These are phyloP conservation scores for Botrytis paeoniae DNA, from an alignment of 2,329 filamentous ascomycete species.

Conservation along the genomic window DNA sequence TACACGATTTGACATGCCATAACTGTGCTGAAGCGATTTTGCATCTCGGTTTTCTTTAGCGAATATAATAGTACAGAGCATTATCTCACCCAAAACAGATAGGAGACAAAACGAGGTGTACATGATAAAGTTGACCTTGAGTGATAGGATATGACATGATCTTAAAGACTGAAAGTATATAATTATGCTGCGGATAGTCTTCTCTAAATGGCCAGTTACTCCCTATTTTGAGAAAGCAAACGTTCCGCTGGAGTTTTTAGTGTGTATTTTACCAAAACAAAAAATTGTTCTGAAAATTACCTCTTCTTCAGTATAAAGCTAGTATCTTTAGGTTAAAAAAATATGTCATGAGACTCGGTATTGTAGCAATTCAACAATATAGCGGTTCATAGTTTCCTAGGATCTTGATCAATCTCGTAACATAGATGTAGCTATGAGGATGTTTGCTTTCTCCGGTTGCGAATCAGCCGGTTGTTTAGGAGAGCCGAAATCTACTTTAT, in stretches of 20 bases:
- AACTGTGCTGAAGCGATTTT: neutral
- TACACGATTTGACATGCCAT: neutral
- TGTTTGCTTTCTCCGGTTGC: neutral
- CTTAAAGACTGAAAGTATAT: neutral
- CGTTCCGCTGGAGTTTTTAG: neutral
- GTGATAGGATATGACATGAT: neutral
- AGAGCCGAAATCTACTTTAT: neutral
- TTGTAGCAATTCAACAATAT: neutral
- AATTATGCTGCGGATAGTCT: neutral
- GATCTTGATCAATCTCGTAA: neutral
- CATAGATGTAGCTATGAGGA: neutral
- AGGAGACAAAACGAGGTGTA: too few relatives aligned
- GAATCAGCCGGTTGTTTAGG: neutral
- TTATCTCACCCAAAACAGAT: neutral
- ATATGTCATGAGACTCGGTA: neutral
- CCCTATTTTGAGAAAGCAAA: neutral
- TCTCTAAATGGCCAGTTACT: rapidly evolving
- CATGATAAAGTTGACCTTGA: rapidly evolving
- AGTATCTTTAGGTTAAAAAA: neutral
- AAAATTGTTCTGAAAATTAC: neutral
- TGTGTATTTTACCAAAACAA: neutral
- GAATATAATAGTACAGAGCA: rapidly evolving
- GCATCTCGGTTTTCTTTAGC: neutral
- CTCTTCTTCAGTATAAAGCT: neutral
- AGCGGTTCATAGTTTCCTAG: neutral